Percentiles rank a stretch among this genome's conserved stretches.
These are phyloP conservation scores for Amanita pallidorosea DNA, from an alignment of 768 basidiomycete species.

Conservation along the genomic window DNA sequence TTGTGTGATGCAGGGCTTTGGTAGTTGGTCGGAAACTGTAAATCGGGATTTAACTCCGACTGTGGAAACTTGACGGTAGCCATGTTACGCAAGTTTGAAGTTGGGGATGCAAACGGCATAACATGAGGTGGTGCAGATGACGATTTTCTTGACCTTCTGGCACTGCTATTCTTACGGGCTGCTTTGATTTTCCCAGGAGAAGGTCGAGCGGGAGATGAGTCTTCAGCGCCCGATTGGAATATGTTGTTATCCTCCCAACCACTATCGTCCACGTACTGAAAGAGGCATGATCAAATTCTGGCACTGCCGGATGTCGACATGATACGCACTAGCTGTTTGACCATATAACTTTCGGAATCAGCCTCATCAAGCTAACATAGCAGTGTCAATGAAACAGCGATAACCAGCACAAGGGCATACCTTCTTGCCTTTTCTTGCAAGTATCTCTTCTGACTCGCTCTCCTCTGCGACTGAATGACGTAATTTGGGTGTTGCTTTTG, in stretches of 20 bases:
- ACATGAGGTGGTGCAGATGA: slow-evolving; percentile 60
- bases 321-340: slow-evolving; percentile 32
- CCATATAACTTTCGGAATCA: slow-evolving; percentile 41
- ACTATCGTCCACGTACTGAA: slow-evolving; percentile 45
- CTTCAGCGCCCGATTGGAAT: slow-evolving; percentile 84
- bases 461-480: slow-evolving; percentile 51
- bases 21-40: slow-evolving; percentile 20
- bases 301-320: background rate
- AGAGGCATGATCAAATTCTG: background rate
- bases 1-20: slow-evolving; percentile 11
- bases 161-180: slow-evolving; percentile 25
- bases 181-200: slow-evolving; percentile 38
- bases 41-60: slow-evolving; percentile 43
- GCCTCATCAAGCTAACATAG: slow-evolving; percentile 33
- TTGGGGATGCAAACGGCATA: slow-evolving; percentile 31
- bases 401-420: slow-evolving; percentile 22
- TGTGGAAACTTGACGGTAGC: slow-evolving; percentile 32
- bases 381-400: slow-evolving; percentile 4
- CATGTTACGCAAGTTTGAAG: slow-evolving; percentile 15
- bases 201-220: slow-evolving; percentile 66
- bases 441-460: slow-evolving; percentile 66
- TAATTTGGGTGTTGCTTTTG: slow-evolving; percentile 21
- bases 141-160: slow-evolving; percentile 55
- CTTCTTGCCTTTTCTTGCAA: slow-evolving; percentile 52
- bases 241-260: slow-evolving; percentile 90